A percentile compares a stretch with the other conserved stretches of the same genome.
Evolutionary conservation across 345 rosid genomes (phyloP).

Genomic region (Pistacia vera): DNA sequence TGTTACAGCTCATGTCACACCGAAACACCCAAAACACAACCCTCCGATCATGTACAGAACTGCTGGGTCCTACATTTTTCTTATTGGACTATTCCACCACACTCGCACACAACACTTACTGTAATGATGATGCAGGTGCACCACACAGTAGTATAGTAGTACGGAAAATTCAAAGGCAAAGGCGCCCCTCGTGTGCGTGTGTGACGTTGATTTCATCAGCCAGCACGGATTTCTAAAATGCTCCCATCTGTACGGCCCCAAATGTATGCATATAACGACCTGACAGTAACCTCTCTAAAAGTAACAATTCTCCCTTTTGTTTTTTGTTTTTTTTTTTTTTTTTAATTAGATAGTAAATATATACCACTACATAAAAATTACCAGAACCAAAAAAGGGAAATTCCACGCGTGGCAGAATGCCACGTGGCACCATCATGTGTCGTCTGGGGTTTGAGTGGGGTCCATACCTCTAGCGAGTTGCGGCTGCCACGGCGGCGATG

Average conservation of each 20-base stretch:
- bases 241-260: slow-evolving; percentile 35
- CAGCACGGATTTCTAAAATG: slow-evolving; percentile 19
- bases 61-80: neutral
- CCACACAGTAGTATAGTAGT: slow-evolving; percentile 17
- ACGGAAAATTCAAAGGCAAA: neutral
- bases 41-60: neutral
- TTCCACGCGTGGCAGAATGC: slow-evolving; percentile 10
- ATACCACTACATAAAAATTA: neutral
- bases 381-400: neutral
- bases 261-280: neutral
- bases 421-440: slow-evolving; percentile 31
- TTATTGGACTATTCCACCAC: neutral
- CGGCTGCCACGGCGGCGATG: slow-evolving; percentile 50
- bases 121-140: slow-evolving; percentile 22
- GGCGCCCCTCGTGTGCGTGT: neutral
- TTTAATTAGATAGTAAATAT: neutral
- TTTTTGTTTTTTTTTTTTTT: neutral
- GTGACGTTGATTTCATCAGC: neutral
- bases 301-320: neutral
- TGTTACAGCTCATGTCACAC: neutral
- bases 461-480: slow-evolving; percentile 21
- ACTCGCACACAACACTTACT: neutral
- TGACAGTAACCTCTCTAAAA: neutral
- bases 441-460: neutral
- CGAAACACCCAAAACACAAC: neutral